Base-by-base conservation (phyloP, 163 green algal species). In the Prototheca cutis region DNA sequence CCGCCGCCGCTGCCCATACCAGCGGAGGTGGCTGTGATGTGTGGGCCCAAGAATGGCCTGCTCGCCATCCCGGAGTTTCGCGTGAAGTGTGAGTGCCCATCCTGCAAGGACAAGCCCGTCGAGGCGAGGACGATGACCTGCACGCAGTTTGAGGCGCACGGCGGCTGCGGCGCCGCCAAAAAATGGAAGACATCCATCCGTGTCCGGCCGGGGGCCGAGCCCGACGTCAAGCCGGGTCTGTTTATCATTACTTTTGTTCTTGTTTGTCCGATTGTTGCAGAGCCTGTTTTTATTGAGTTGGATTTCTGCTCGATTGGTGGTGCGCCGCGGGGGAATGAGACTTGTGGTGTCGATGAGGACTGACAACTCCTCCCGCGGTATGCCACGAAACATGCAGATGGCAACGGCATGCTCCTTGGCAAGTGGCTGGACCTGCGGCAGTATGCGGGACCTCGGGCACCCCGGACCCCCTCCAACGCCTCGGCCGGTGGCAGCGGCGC, bases 131-230 rank as follows among this genome's bases (percentile, higher is more conserved):
- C 74, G 55, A 81, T 83, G 63, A 80, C 63, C 55, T 78, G 77
- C 59, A 88, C 81, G 3, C 83, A 91, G 61, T 91, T 80, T 51
- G 83, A 91, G 72, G 55, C 67, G 61, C 83, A 91, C 55, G 77
- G 60, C 15, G 83, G 83, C 2, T 63, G 58, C 24, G 45, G 10
- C 42, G 72, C 73, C 2, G 83, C 85, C 48, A 91, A 94, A 60
- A 94, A 94, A 70, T 94, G 86, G 86, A 90, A 89, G 73, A 70
- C 78, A 1, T 80, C 64, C 6, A 58, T 94, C 29, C 73, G 80
- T 40, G 71, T 94, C 4, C 32, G 67, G 61, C 76, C 76, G 2
- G 80, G 77, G 17, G 53, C 60, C 54, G 69, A 75, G 28, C 71
- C 78, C 18, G 79, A 87, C 54, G 71, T 83, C 49, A 61, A 74